A percentile compares a stretch with the other conserved stretches of the same genome.
Evolutionary conservation across 495 filamentous ascomycete genomes (phyloP).

Genomic region (Hypoxylon rickii): DNA sequence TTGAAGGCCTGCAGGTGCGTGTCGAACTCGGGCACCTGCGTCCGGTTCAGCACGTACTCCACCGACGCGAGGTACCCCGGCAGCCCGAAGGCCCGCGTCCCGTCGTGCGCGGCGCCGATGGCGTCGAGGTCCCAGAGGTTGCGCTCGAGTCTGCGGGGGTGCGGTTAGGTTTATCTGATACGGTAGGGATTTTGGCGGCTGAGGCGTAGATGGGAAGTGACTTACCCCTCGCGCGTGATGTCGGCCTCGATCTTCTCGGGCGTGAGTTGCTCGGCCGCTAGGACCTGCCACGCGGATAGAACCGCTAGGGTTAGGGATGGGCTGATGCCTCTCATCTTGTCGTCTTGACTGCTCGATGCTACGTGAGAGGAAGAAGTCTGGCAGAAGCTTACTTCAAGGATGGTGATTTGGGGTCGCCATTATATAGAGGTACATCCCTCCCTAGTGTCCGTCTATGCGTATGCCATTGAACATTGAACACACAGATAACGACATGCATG

Average conservation of each 20-base stretch:
- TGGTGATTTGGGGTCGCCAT: not conserved
- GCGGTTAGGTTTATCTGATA: no score
- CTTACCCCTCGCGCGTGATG: conserved; percentile 37
- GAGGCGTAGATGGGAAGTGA: not conserved
- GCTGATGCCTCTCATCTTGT: conserved; percentile 10
- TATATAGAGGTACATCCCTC: no score
- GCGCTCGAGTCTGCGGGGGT: conserved; percentile 19
- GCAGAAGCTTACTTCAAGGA: not conserved
- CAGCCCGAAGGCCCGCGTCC: conserved; percentile 42
- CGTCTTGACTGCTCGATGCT: not conserved
- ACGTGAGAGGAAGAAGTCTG: not conserved
- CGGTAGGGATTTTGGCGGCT: no score
- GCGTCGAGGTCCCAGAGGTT: conserved; percentile 43
- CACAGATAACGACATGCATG: no score
- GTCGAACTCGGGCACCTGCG: conserved; percentile 39
- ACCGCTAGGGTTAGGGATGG: conserved; percentile 4
- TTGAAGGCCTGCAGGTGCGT: conserved; percentile 25
- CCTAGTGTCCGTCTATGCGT: no score
- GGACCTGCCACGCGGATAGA: conserved; percentile 20
- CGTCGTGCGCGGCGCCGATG: conserved; percentile 42
- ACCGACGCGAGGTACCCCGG: conserved; percentile 45
- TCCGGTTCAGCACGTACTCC: conserved; percentile 47
- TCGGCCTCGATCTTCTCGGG: conserved; percentile 36
- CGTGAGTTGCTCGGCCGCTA: conserved; percentile 31
- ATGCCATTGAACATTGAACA: no score